Conservation (phyloP, 2,329 filamentous ascomycete genomes). For the Gaeumannomyces sp. region DNA sequence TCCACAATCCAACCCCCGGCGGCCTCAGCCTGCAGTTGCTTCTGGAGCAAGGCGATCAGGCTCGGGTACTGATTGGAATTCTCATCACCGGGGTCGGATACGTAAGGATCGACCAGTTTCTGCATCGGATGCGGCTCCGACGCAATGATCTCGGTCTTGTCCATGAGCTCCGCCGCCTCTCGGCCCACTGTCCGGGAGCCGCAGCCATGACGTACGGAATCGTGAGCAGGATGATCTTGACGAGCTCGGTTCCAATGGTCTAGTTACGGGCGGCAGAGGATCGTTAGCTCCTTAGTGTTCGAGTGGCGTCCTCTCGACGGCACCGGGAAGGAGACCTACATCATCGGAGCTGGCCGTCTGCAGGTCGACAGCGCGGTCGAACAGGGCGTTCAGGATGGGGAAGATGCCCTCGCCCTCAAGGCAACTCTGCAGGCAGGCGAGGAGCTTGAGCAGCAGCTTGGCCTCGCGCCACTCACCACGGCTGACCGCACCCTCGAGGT, state of each 20-base stretch:
- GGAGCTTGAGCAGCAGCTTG: slow-evolving; percentile 82
- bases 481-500: slow-evolving; percentile 61
- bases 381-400: slow-evolving; percentile 80
- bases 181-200: slow-evolving; percentile 57
- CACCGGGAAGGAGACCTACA: slow-evolving; percentile 43
- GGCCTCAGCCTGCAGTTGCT: slow-evolving; percentile 75
- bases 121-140: slow-evolving; percentile 82
- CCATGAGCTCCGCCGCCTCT: slow-evolving; percentile 72
- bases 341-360: slow-evolving; percentile 92
- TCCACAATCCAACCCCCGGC: slow-evolving; percentile 67
- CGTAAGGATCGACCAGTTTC: slow-evolving; percentile 79
- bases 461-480: slow-evolving; percentile 81
- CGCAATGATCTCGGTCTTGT: slow-evolving; percentile 93
- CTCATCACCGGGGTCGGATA: slow-evolving; percentile 53
- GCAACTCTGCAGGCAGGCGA: slow-evolving; percentile 77
- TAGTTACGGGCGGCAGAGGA: slow-evolving; percentile 20
- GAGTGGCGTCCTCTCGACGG: background rate
- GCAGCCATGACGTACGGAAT: slow-evolving; percentile 84
- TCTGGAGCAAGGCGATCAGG: slow-evolving; percentile 75
- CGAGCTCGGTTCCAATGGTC: slow-evolving; percentile 74
- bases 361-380: slow-evolving; percentile 81
- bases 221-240: slow-evolving; percentile 93
- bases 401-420: slow-evolving; percentile 83
- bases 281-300: background rate
- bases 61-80: slow-evolving; percentile 59